Evolutionary conservation across 164 flowering plant species (phyloP).

Genomic region (Piper betle): DNA sequence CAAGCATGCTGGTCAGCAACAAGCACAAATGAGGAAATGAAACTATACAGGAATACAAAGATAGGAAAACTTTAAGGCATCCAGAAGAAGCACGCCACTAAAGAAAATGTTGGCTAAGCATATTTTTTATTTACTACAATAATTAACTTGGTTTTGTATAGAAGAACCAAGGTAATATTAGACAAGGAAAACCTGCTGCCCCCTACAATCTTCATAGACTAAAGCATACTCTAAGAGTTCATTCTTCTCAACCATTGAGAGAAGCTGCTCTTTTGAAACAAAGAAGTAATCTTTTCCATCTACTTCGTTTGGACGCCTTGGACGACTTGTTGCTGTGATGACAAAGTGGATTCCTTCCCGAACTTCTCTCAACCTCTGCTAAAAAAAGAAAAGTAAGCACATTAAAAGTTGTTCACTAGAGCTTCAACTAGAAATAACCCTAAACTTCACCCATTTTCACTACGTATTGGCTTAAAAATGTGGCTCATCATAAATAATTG

Average conservation of each 20-base stretch:
- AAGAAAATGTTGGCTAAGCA: background rate
- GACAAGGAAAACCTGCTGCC: conserved; percentile 30
- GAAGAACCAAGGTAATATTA: background rate
- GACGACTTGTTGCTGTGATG: conserved; percentile 80
- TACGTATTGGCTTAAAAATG: background rate
- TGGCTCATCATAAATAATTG: too few species aligned
- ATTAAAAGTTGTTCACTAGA: background rate
- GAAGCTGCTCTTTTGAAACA: conserved; percentile 63
- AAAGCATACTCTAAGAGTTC: conserved; percentile 85
- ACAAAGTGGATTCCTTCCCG: conserved; percentile 65
- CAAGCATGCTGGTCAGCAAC: too few species aligned
- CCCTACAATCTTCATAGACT: conserved; percentile 94
- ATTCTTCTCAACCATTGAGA: conserved; percentile 49
- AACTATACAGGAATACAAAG: too few species aligned
- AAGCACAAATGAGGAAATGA: too few species aligned
- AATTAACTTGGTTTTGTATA: background rate
- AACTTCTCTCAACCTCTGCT: conserved; percentile 31
- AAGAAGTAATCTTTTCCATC: conserved; percentile 80
- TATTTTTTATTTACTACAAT: too few species aligned
- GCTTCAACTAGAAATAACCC: background rate
- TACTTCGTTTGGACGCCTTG: conserved; percentile 55
- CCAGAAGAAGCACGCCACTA: background rate
- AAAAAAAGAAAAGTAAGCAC: background rate
- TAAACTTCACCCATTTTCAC: background rate
- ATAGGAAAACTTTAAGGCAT: too few species aligned